These are phyloP conservation scores for Aspergillus pseudotamarii DNA, from an alignment of 2,329 filamentous ascomycete genomes.

Conservation along the genomic window DNA sequence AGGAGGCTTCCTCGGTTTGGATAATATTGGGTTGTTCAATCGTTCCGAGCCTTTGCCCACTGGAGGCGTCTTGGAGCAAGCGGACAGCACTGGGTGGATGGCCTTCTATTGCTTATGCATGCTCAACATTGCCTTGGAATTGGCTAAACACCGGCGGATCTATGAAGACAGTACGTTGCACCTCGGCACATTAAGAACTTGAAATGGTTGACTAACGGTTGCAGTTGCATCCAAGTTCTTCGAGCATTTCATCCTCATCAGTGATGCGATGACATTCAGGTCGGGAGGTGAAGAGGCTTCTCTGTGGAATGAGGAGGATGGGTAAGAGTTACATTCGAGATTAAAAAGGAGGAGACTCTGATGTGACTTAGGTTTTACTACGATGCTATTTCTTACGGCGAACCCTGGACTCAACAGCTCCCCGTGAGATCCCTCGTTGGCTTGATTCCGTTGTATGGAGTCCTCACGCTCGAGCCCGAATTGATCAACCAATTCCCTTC, in stretches of 20 bases:
- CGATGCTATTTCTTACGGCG: constrained; percentile 94
- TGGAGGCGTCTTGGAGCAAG: constrained; percentile 90
- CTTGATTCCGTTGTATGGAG: constrained; percentile 89
- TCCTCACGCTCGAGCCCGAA: constrained; percentile 89
- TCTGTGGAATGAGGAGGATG: constrained; percentile 94
- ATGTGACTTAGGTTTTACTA: constrained; percentile 76
- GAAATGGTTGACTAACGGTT: background rate
- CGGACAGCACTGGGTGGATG: constrained; percentile 99
- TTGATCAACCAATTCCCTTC: constrained; percentile 87
- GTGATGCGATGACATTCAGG: constrained; percentile 93
- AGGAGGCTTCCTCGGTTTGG: constrained; percentile 89
- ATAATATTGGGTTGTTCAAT: constrained; percentile 98
- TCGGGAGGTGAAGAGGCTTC: constrained; percentile 73
- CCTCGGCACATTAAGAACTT: background rate
- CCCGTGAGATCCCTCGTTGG: constrained; percentile 91
- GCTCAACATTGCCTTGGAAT: constrained; percentile 93
- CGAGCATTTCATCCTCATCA: constrained; percentile 97
- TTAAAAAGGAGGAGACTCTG: constrained; percentile 8
- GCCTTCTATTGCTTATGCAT: constrained; percentile 95
- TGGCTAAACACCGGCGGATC: constrained; percentile 90
- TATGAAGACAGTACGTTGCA: constrained; percentile 73
- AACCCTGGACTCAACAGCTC: constrained; percentile 89
- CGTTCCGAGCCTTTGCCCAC: constrained; percentile 93
- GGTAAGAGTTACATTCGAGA: constrained; percentile 27
- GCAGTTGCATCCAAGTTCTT: constrained; percentile 94